Conservation (phyloP, 2,329 filamentous ascomycete genomes). For the Phyllosticta capitalensis region DNA sequence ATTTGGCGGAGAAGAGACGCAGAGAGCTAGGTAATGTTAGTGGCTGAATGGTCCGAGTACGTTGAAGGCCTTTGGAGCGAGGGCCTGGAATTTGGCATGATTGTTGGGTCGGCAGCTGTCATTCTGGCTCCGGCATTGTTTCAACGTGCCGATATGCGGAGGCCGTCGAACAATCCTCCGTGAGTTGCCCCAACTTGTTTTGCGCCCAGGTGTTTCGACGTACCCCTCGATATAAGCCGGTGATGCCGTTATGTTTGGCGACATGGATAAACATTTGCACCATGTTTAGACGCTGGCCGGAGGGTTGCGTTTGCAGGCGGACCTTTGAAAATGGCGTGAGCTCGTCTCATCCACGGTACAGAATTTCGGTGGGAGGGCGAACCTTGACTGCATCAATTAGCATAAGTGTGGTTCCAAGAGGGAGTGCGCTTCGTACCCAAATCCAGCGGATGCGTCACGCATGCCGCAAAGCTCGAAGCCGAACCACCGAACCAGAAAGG, state of each 20-base stretch:
- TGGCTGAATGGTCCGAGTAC: not conserved
- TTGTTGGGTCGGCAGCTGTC: not conserved
- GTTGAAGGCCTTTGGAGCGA: not conserved
- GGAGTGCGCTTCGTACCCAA: constrained; percentile 52
- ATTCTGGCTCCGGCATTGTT: not conserved
- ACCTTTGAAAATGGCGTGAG: constrained; percentile 44
- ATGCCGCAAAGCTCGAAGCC: constrained; percentile 82
- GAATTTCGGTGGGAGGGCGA: not conserved
- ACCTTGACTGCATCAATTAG: constrained; percentile 38
- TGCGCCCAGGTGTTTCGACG: not conserved
- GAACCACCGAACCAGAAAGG: constrained; percentile 86
- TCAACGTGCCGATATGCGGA: not conserved
- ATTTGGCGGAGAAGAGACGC: constrained; percentile 84
- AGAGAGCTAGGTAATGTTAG: constrained; percentile 49
- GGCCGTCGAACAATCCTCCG: not conserved
- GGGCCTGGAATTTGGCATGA: not conserved
- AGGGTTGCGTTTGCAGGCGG: constrained; percentile 73
- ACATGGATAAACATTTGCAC: constrained; percentile 77
- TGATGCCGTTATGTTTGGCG: constrained; percentile 61
- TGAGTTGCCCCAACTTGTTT: not conserved
- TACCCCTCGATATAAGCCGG: constrained; percentile 77
- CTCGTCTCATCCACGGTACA: not conserved
- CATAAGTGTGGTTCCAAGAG: constrained; percentile 1
- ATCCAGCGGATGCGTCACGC: constrained; percentile 88
- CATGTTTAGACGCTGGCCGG: constrained; percentile 67